Evolutionary conservation across 1,139 yeast genomes (phyloP), one percentile per base, ranked within the genome.

Genomic region (Lodderomyces margitis): DNA sequence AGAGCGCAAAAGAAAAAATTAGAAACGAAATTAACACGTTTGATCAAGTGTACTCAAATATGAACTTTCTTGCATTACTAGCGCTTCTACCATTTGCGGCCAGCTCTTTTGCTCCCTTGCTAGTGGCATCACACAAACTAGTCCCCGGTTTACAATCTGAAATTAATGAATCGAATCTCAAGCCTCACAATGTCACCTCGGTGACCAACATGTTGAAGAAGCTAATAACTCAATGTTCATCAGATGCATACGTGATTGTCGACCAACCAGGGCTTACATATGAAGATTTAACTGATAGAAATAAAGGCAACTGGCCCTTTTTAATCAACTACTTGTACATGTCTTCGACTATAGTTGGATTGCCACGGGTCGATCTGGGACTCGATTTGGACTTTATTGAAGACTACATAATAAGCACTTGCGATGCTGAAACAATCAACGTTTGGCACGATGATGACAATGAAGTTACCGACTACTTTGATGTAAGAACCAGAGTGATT

Each of bases 241-340:
- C 91, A 0, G 86, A 87, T 56, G 85, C 83, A 1, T 85, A 83
- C 51, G 54, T 88, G 2, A 60, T 87, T 12, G 68, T 87, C 1
- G 78, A 85, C 53, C 80, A 79, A 36, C 95, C 95, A 0, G 94
- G 94, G 0, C 59, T 87, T 41, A 60, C 61, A 2, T 63, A 73
- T 39, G 62, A 64, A n/a, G 95, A 87, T 59, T 66, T 87, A 45
- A 66, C 67, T 19, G 66, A 68, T 35, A 23, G 31, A 1, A 54
- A 59, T 21, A 61, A 61, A 38, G 67, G 70, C 3, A 59, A 68
- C 20, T 84, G 87, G 75, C 70, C 68, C 1, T 70, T 75, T 48
- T 53, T 86, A 19, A 65, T 83, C 40, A 71, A 74, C 40, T 79
- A 81, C 55, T 55, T 83, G 46, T 62, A 72, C 21, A 66, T 76